phyloP scores from a whole-genome alignment of 495 filamentous ascomycete genomes.

The Rhizodiscina lignyota region DNA sequence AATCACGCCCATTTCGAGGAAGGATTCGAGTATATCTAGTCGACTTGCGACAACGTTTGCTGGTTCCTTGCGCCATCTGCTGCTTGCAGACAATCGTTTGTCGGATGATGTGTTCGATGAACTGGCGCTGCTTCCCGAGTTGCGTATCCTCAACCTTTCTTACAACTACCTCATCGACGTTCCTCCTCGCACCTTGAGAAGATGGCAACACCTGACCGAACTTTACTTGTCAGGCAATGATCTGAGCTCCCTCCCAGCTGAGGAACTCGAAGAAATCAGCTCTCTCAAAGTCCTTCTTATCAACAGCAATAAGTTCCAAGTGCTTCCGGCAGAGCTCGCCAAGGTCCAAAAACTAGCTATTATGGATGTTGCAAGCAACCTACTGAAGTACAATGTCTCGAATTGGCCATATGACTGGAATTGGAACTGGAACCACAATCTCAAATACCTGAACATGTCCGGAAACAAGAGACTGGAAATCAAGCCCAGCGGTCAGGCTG shows the following conservation, averaged over 20 bases:
- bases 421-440: constrained; percentile 93
- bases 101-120: constrained; percentile 91
- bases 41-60: constrained; percentile 71
- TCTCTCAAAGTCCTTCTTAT: constrained; percentile 81
- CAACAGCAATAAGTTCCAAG: constrained; percentile 95
- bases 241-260: constrained; percentile 74
- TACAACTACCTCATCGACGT: constrained; percentile 92
- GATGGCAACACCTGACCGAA: constrained; percentile 78
- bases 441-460: constrained; percentile 91
- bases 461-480: constrained; percentile 97
- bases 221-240: constrained; percentile 94
- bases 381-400: constrained; percentile 96
- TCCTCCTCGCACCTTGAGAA: constrained; percentile 67
- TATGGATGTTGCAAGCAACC: constrained; percentile 88
- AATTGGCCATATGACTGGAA: constrained; percentile 99
- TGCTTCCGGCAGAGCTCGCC: constrained; percentile 85
- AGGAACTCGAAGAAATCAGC: constrained; percentile 81
- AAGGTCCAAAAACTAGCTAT: constrained; percentile 82
- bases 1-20: constrained; percentile 46
- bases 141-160: constrained; percentile 81
- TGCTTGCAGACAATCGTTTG: constrained; percentile 83
- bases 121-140: constrained; percentile 61
- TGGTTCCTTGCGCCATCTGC: constrained; percentile 63
- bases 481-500: constrained; percentile 58
- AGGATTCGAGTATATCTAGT: constrained; percentile 71